phyloP scores from a whole-genome alignment of 495 filamentous ascomycete genomes.

The Aspergillus mulundensis region DNA sequence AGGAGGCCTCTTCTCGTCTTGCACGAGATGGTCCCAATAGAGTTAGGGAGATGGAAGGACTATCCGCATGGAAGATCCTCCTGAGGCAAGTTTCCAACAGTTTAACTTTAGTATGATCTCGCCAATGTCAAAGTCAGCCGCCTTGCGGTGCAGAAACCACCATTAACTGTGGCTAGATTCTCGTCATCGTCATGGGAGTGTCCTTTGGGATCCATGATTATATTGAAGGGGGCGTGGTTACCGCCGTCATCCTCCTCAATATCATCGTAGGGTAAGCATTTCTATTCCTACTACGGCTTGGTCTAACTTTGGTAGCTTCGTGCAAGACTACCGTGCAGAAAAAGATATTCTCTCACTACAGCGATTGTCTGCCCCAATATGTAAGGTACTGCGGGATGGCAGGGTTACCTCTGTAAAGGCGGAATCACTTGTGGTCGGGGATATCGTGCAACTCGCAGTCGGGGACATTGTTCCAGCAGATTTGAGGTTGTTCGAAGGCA shows the following conservation, averaged over 20 bases:
- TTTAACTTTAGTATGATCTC: constrained; percentile 50
- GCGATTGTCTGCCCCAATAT: constrained; percentile 73
- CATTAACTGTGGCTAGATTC: constrained; percentile 50
- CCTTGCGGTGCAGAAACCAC: constrained; percentile 8
- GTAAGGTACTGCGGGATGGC: constrained; percentile 71
- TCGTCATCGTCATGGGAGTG: constrained; percentile 79
- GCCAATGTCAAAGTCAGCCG: not conserved
- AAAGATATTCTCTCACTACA: constrained; percentile 81
- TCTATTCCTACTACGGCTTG: not conserved
- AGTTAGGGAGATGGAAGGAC: constrained; percentile 51
- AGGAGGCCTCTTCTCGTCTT: constrained; percentile 52
- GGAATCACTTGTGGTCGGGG: constrained; percentile 74
- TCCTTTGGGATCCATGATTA: constrained; percentile 77
- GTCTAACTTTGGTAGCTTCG: constrained; percentile 43
- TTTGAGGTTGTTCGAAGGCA: constrained; percentile 65
- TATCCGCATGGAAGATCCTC: constrained; percentile 55
- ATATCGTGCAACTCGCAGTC: constrained; percentile 65
- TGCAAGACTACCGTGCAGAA: constrained; percentile 79
- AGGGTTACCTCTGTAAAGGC: constrained; percentile 61
- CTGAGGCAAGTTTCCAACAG: constrained; percentile 62
- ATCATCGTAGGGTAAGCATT: constrained; percentile 58
- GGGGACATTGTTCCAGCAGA: constrained; percentile 72
- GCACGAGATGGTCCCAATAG: constrained; percentile 57
- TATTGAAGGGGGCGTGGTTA: constrained; percentile 79
- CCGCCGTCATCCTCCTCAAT: constrained; percentile 77